Evolutionary conservation across 1,284 basidiomycete species (phyloP), one percentile per base, ranked within the genome.

Genomic region (Blastosporella zonata): DNA sequence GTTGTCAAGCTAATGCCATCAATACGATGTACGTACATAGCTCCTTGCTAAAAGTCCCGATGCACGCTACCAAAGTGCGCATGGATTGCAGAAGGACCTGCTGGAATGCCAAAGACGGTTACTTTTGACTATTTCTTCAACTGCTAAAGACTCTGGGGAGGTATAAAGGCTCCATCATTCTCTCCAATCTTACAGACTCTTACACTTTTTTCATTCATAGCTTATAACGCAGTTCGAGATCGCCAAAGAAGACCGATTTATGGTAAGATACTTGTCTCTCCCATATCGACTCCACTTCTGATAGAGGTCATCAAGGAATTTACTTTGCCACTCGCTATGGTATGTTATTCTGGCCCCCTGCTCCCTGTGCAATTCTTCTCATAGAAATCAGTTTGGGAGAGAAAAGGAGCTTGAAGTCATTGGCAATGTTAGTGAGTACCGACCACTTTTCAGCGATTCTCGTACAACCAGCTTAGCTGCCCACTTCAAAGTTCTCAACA

Each of bases 211-310:
- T n/a, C 2, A 8, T 28, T 29, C 3, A 12, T 53, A 85, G 80
- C 77, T 87, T 43, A 85, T 87, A 52, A 78, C 83, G 0, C 63
- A 65, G 13, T 87, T 87, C 54, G 79, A 83, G 34, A 83, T 87
- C 53, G 81, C 78, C 1, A 59, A 59, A 28, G 74, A 83, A 54
- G 84, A 87, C 59, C 71, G 79, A 55, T 85, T 78, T 55, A 75
- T 77, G 68, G 81, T 82, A 56, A 64, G 39, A 20, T 20, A 31
- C 34, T 28, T 36, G n/a, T 20, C 38, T 18, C 34, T 6, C 7
- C 48, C 25, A 5, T 21, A 22, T 33, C 8, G 41, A 17, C 17
- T 17, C 38, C 38, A 6, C 40, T 38, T 25, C 49, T 48, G 15
- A 21, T 45, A 38, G 28, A 28, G 6, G 29, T 22, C 10, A 10